Evolutionary conservation across 2,329 filamentous ascomycete genomes (phyloP).

Genomic region (Penicillium psychrosexuale): DNA sequence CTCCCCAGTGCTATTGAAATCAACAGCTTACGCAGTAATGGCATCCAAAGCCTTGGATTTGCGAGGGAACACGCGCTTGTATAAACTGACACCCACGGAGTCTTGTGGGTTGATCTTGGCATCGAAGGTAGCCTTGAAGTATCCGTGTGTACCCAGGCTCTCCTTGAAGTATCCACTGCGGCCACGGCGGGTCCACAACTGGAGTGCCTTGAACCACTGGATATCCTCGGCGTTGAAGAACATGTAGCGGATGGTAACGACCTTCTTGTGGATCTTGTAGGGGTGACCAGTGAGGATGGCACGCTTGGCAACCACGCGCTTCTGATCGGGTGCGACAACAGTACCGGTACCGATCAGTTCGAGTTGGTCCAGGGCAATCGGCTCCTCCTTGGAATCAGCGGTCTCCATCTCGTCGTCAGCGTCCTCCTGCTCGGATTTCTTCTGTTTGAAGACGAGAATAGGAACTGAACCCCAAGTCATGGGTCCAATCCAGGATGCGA

Average conservation of each 20-base stretch:
- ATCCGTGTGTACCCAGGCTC: constrained; percentile 92
- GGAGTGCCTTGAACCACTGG: constrained; percentile 94
- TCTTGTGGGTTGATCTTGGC: constrained; percentile 94
- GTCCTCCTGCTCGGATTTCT: constrained; percentile 25
- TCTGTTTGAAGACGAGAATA: constrained; percentile 75
- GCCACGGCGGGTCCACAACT: constrained; percentile 88
- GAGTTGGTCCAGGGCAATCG: constrained; percentile 50
- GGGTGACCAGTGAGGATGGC: constrained; percentile 93
- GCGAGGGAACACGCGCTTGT: constrained; percentile 81
- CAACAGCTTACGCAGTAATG: constrained; percentile 19
- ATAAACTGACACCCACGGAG: constrained; percentile 83
- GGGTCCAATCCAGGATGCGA: constrained; percentile 86
- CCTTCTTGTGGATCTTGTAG: constrained; percentile 97
- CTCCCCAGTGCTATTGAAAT: constrained; percentile 4
- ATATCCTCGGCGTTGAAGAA: constrained; percentile 98
- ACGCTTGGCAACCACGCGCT: constrained; percentile 85
- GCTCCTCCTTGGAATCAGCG: constrained; percentile 41
- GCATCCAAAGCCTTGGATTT: constrained; percentile 53
- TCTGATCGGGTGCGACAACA: constrained; percentile 69
- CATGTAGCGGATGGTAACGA: constrained; percentile 98
- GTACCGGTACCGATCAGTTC: constrained; percentile 84
- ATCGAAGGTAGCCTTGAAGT: constrained; percentile 99
- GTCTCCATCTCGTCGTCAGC: constrained; percentile 43
- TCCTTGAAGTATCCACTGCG: constrained; percentile 92
- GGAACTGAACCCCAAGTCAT: constrained; percentile 92